Evolutionary conservation across 345 rosid species (phyloP).

Genomic region (Turritis glabra): DNA sequence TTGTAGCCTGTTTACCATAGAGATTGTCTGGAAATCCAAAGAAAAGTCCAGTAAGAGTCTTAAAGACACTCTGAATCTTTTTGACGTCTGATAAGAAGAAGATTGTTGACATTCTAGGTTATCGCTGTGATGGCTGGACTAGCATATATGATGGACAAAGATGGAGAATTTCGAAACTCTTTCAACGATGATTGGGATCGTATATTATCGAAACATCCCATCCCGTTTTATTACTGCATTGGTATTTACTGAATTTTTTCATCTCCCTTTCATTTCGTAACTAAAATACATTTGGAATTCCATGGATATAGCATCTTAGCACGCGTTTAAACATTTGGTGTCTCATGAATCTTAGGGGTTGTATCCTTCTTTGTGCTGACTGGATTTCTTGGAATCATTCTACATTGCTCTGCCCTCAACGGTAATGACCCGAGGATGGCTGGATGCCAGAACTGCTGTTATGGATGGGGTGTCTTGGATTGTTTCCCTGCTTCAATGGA

Average conservation of each 20-base stretch:
- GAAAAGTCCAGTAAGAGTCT: neutral
- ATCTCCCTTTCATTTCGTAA: neutral
- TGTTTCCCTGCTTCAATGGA: constrained; percentile 98
- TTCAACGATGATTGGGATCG: constrained; percentile 97
- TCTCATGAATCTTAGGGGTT: constrained; percentile 55
- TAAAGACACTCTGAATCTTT: neutral
- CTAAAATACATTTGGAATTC: neutral
- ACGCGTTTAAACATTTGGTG: neutral
- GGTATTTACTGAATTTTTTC: constrained; percentile 45
- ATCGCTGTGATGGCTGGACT: constrained; percentile 77
- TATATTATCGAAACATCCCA: constrained; percentile 82
- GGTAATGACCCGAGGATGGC: constrained; percentile 86
- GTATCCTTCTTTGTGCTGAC: constrained; percentile 83
- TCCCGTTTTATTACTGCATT: constrained; percentile 92
- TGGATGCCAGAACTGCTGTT: constrained; percentile 95
- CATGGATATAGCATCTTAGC: neutral
- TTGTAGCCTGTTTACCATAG: neutral
- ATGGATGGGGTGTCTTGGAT: constrained; percentile 96
- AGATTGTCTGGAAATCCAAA: neutral
- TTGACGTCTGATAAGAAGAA: neutral
- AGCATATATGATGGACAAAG: constrained; percentile 91
- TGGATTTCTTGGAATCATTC: constrained; percentile 83
- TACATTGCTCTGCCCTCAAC: constrained; percentile 83
- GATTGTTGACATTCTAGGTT: constrained; percentile 43
- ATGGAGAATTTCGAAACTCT: constrained; percentile 88